Evolutionary conservation across 441 rosid species (phyloP).

Genomic region (Populus hybrid): DNA sequence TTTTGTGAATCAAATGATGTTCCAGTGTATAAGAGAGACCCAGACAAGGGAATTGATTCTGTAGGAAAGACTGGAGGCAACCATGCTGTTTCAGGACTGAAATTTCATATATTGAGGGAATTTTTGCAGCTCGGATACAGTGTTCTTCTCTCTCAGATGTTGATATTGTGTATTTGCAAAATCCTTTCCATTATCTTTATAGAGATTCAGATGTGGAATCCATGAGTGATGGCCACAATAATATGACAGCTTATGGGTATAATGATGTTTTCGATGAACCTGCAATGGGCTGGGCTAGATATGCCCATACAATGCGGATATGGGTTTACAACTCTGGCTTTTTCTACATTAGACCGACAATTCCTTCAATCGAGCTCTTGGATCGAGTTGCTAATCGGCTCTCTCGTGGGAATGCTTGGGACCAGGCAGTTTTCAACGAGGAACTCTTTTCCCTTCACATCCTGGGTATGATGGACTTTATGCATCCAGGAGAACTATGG

Average conservation of each 20-base stretch:
- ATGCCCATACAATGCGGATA: too few relatives aligned
- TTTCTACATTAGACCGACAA: too few relatives aligned
- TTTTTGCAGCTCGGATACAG: slow-evolving; percentile 88
- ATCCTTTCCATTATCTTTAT: slow-evolving; percentile 72
- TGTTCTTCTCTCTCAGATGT: slow-evolving; percentile 96
- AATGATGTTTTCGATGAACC: slow-evolving; percentile 86
- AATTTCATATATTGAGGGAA: slow-evolving; percentile 83
- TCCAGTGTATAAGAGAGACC: too few relatives aligned
- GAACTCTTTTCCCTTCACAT: too few relatives aligned
- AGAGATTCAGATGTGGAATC: slow-evolving; percentile 96
- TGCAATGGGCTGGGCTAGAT: too few relatives aligned
- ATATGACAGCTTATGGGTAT: slow-evolving; percentile 77
- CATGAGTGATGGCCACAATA: slow-evolving; percentile 85
- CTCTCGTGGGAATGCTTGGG: too few relatives aligned
- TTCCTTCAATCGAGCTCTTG: too few relatives aligned
- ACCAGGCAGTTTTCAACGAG: too few relatives aligned
- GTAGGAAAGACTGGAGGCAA: slow-evolving; percentile 74
- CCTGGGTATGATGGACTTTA: slow-evolving; percentile 72
- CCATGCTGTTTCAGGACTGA: slow-evolving; percentile 90
- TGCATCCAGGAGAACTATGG: slow-evolving; percentile 91
- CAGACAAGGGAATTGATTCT: slow-evolving; percentile 54
- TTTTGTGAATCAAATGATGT: too few relatives aligned
- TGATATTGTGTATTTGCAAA: slow-evolving; percentile 82
- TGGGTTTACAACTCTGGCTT: too few relatives aligned
- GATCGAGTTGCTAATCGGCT: too few relatives aligned